These are phyloP conservation scores for Saccharomyces kudriavzevii DNA, from an alignment of 805 yeast genomes.

Conservation along the genomic window DNA sequence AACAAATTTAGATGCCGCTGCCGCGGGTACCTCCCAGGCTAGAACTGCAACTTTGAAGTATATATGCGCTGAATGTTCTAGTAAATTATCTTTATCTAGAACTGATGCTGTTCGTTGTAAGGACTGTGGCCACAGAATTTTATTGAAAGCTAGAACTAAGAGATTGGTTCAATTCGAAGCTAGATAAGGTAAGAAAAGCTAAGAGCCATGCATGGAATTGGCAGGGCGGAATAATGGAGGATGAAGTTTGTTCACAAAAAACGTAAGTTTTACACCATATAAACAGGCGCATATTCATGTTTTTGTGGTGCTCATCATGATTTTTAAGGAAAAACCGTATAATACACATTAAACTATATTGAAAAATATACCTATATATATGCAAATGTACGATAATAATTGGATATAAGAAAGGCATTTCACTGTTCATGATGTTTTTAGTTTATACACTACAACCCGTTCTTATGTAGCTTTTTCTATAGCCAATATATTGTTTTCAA, in stretches of 20 bases:
- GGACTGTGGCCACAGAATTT: constrained; percentile 96
- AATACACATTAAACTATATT: background rate
- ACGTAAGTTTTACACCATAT: background rate
- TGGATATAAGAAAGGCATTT: background rate
- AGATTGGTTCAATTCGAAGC: constrained; percentile 91
- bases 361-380: background rate
- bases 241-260: background rate
- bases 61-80: constrained; percentile 94
- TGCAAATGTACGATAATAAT: background rate
- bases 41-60: constrained; percentile 82
- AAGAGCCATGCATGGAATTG: background rate
- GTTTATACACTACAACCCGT: background rate
- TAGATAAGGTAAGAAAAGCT: constrained; percentile 35
- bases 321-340: background rate
- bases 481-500: background rate
- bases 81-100: constrained; percentile 76
- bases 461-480: background rate
- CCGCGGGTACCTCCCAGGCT: constrained; percentile 63
- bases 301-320: background rate
- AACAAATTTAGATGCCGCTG: constrained; percentile 75
- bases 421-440: background rate
- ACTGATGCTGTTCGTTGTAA: constrained; percentile 97
- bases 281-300: background rate
- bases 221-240: background rate
- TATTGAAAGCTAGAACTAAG: constrained; percentile 94